phyloP scores from a whole-genome alignment of 2,329 filamentous ascomycete species.

The Paracoccidioides lutzii region DNA sequence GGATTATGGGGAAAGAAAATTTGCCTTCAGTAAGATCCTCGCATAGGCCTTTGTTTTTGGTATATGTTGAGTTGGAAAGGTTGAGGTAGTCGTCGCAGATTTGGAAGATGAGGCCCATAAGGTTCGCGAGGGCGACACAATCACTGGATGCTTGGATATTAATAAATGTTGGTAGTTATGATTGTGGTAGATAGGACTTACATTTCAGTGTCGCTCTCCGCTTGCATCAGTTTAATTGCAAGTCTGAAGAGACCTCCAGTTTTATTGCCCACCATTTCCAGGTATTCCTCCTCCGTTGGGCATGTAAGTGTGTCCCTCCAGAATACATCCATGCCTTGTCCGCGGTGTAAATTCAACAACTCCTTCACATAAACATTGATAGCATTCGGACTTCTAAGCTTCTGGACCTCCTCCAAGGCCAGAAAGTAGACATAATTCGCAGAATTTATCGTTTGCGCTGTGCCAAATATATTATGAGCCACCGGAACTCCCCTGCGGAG shows the following conservation, averaged over 20 bases:
- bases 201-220: constrained; percentile 14
- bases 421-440: constrained; percentile 33
- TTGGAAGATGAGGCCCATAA: constrained; percentile 24
- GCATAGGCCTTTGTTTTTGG: constrained; percentile 74
- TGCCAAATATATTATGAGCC: constrained; percentile 33
- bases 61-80: constrained; percentile 53
- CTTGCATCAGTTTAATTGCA: constrained; percentile 25
- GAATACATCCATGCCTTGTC: constrained; percentile 31
- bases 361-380: constrained; percentile 26
- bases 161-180: constrained; percentile 6
- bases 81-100: constrained; percentile 64
- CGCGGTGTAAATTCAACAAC: constrained; percentile 26
- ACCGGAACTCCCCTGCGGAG: constrained; percentile 32
- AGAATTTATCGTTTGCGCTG: constrained; percentile 35
- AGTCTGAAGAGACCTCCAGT: constrained; percentile 31
- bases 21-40: constrained; percentile 22
- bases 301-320: constrained; percentile 26
- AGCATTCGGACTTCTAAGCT: constrained; percentile 20
- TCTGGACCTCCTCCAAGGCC: constrained; percentile 21
- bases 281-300: constrained; percentile 28
- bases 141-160: constrained; percentile 11
- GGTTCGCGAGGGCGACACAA: constrained; percentile 50
- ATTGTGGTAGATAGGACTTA: constrained; percentile 5
- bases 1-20: constrained; percentile 22
- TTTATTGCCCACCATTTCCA: constrained; percentile 32